Evolutionary conservation across 2,329 filamentous ascomycete genomes (phyloP), one percentile per base, ranked within the genome.

Genomic region (Didymosphaeria variabile): DNA sequence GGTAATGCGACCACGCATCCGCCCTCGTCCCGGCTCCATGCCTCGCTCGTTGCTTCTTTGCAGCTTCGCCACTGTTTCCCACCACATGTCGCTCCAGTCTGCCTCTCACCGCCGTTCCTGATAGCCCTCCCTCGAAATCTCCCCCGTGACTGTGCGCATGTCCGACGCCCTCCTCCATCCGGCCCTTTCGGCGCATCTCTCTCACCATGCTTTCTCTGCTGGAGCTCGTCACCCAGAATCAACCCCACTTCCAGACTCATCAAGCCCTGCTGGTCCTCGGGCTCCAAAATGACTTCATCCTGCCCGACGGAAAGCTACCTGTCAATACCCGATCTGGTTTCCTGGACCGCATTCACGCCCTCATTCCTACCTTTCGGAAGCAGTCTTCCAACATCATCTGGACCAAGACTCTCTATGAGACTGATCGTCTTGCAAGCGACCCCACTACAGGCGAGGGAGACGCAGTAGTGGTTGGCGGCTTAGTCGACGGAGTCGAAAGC

Each of bases 231-330:
- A 75, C 79, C 38, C 79, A 82, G 62, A 80, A 81, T 54, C 78
- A 77, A 55, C 85, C 86, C 17, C 80, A 80, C 57, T 82, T 89
- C 61, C 79, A 86, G 63, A 88, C 86, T 26, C 81, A 85, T 59
- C 87, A 88, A 79, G 94, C 92, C 1, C 84, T 99, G 46, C 82
- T 98, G 21, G 81, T 96, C 19, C 85, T 97, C 65, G 94, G 97
- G 72, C 87, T 97, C 38, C 95, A 98, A 74, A 93, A 96, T 70
- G 94, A 97, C 76, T 97, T 98, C 72, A 81, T 96, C 60, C 84
- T 87, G 7, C 80, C 86, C 1, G 84, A 87, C 54, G 91, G 91
- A 57, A 86, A 88, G 29, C 79, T 97, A 21, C 85, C 88, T 13
- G 87, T 94, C 54, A 81, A 82, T 38, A 84, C 87, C 46, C 87